Evolutionary conservation across 331 rosid genomes (phyloP).

Genomic region (Rhamnella rubrinervis): DNA sequence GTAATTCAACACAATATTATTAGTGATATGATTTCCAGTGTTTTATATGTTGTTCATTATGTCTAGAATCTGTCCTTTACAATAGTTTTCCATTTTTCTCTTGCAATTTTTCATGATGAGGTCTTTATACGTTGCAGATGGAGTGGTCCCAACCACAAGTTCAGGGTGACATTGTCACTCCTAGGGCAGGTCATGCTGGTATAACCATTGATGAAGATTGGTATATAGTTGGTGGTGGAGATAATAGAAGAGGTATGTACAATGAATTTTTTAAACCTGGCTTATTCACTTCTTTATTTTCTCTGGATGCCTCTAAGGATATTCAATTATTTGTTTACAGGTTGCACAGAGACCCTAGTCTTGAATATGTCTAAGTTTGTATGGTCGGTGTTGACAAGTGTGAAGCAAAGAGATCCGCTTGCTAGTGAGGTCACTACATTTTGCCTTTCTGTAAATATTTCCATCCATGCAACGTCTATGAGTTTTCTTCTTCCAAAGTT

Average conservation of each 20-base stretch:
- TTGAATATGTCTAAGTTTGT: constrained; percentile 88
- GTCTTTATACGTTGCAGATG: constrained; percentile 52
- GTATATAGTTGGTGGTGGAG: constrained; percentile 97
- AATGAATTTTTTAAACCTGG: constrained; percentile 13
- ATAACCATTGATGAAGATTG: constrained; percentile 69
- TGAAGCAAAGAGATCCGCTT: constrained; percentile 84
- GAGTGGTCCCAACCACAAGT: constrained; percentile 96
- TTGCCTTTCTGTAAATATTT: constrained; percentile 11
- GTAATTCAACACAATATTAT: background rate
- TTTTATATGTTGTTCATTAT: constrained; percentile 1
- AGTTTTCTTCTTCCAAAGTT: background rate
- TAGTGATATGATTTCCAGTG: background rate
- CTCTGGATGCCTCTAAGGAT: constrained; percentile 10
- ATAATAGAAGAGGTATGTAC: constrained; percentile 75
- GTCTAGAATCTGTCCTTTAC: constrained; percentile 15
- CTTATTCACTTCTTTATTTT: constrained; percentile 9
- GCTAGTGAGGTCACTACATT: constrained; percentile 86
- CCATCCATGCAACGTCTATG: constrained; percentile 1
- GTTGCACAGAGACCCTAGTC: constrained; percentile 84
- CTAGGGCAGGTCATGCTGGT: constrained; percentile 98
- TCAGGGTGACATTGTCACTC: constrained; percentile 78
- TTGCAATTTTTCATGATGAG: constrained; percentile 27
- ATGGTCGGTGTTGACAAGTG: constrained; percentile 76
- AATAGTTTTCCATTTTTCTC: constrained; percentile 7
- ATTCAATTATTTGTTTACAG: constrained; percentile 35